Conservation (phyloP, 2,329 filamentous ascomycete species). For the Verticillium albo-atrum region DNA sequence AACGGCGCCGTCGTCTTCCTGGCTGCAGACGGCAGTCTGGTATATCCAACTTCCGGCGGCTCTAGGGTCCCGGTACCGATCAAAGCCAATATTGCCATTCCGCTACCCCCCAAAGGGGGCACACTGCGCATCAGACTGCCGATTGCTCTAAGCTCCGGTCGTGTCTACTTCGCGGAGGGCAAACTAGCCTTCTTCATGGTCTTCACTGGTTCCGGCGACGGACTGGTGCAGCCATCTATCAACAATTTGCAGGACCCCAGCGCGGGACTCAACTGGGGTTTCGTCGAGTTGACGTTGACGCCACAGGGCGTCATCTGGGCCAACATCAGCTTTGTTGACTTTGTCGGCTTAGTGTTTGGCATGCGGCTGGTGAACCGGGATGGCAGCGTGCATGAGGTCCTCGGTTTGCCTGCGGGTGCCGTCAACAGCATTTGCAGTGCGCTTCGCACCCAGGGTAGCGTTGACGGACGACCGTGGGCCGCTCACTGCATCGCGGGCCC, state of each 20-base stretch:
- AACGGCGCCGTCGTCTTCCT: constrained; percentile 37
- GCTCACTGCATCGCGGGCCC: constrained; percentile 35
- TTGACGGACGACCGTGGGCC: constrained; percentile 38
- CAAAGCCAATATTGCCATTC: constrained; percentile 34
- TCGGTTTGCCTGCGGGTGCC: constrained; percentile 31
- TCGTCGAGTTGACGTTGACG: constrained; percentile 44
- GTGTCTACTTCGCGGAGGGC: constrained; percentile 41
- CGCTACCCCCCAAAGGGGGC: constrained; percentile 30
- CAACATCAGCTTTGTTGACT: constrained; percentile 49
- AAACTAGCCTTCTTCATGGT: constrained; percentile 38
- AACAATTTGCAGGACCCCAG: constrained; percentile 38
- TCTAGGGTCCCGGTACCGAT: constrained; percentile 30
- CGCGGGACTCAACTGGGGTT: constrained; percentile 41
- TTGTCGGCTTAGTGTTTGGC: constrained; percentile 45
- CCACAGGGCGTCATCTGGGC: constrained; percentile 32
- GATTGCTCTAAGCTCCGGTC: constrained; percentile 32
- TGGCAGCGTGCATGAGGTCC: constrained; percentile 30
- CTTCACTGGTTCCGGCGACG: constrained; percentile 19
- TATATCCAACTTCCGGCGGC: constrained; percentile 35
- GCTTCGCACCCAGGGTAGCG: constrained; percentile 27
- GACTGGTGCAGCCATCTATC: constrained; percentile 44
- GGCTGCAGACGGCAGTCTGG: constrained; percentile 30
- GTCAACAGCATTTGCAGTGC: constrained; percentile 35
- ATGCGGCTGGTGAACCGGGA: constrained; percentile 36
- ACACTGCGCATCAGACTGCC: constrained; percentile 34